Evolutionary conservation across 2,329 filamentous ascomycete species (phyloP), one percentile per base, ranked within the genome.

Genomic region (Plectosphaerella cucumerina): DNA sequence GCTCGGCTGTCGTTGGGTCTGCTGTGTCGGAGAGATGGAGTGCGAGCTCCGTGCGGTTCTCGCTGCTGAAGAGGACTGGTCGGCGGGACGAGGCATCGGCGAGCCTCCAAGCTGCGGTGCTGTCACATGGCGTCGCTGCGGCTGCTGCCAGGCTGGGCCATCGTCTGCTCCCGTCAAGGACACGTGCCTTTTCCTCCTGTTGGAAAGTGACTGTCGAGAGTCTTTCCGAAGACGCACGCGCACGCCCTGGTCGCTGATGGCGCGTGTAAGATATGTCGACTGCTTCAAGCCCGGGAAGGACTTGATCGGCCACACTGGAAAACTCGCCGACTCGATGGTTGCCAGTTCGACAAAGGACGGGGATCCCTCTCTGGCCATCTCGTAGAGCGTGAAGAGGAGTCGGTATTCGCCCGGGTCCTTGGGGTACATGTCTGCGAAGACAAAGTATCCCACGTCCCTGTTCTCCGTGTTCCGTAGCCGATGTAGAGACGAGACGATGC

Each of bases 391-490:
- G 64, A 96, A 96, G 50, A 84, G 80, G 37, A 96, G 76, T 34
- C 85, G 78, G 63, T 85, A 93, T 18, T 74, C 76, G 26, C 91
- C 91, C 60, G 88, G 82, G 21, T 84, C 75, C 63, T 87, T 87
- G 53, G 93, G 84, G 0, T 89, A 94, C 20, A 96, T 75, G 66
- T 96, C 90, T 5, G 88, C 88, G 67, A 95, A 96, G n/a, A 96
- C 86, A 62, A 96, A 96, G 70, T 91, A 95, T 1, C 86, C 90
- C 11, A 87, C 87, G 67, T 94, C 89, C 72, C 74, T 75, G 62
- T 91, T 91, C 60, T 86, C 78, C 3, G 82, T 77, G 63, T 95
- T 89, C 66, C 94, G 93, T 49, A 95, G 72, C 49, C 89, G 81
- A 66, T 95, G 89, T 46, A 94, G 75, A 9, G 90, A 95, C 2